Evolutionary conservation across 2,329 filamentous ascomycete genomes (phyloP).

Genomic region (Epichloe typhina): DNA sequence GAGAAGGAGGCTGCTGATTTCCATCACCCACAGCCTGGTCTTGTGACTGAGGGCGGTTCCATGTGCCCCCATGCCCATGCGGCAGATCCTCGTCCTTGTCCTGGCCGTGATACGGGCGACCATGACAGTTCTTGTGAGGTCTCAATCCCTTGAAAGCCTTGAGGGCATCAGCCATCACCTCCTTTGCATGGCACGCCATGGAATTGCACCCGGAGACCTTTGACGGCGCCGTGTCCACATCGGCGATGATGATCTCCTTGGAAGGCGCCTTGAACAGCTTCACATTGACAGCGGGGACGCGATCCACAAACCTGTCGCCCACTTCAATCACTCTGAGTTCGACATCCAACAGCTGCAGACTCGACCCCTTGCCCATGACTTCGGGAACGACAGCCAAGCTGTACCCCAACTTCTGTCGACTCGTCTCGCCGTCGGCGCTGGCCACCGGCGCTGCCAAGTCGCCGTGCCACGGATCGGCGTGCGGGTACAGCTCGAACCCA

Average conservation of each 20-base stretch:
- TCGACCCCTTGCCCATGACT: slow-evolving; percentile 35
- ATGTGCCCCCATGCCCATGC: slow-evolving; percentile 1
- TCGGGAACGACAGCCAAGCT: slow-evolving; percentile 29
- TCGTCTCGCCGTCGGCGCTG: slow-evolving; percentile 23
- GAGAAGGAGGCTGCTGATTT: slow-evolving; percentile 4
- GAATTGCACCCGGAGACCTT: slow-evolving; percentile 24
- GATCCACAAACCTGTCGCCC: slow-evolving; percentile 39
- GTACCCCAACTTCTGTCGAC: slow-evolving; percentile 34
- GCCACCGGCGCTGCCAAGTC: slow-evolving; percentile 33
- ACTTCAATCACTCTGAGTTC: slow-evolving; percentile 48
- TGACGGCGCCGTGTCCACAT: slow-evolving; percentile 26
- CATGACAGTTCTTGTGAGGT: slow-evolving; percentile 12
- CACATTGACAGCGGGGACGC: slow-evolving; percentile 42
- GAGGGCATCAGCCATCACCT: slow-evolving; percentile 16
- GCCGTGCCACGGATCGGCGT: slow-evolving; percentile 30
- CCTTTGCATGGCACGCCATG: slow-evolving; percentile 39
- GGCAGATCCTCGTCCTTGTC: slow-evolving; percentile 6
- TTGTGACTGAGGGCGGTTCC: slow-evolving; percentile 8
- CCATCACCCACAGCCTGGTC: slow-evolving; percentile 4
- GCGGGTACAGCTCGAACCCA: slow-evolving; percentile 46
- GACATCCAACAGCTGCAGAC: slow-evolving; percentile 38
- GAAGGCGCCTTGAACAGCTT: slow-evolving; percentile 46
- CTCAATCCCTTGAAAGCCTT: slow-evolving; percentile 15
- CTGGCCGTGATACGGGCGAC: slow-evolving; percentile 6
- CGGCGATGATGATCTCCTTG: slow-evolving; percentile 41